Evolutionary conservation across 129 eudicot species (phyloP).

Genomic region (Artemisia tridentata): DNA sequence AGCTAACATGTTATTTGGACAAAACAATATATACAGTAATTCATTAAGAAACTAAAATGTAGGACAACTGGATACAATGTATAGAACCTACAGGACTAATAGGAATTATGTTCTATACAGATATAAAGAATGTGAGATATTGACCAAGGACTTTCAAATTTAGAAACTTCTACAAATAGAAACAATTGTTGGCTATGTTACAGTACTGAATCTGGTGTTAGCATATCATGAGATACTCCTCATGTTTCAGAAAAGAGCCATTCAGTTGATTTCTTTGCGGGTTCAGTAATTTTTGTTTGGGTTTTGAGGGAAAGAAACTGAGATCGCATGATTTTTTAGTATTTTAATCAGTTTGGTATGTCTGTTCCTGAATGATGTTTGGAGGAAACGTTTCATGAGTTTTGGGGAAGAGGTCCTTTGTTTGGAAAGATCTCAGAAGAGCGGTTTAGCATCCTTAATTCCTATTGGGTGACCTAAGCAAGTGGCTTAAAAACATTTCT

Average conservation of each 20-base stretch:
- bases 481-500: constrained; percentile 8
- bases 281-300: background rate
- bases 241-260: background rate
- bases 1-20: too few relatives aligned
- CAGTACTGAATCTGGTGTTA: background rate
- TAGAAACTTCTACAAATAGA: background rate
- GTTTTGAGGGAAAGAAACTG: background rate
- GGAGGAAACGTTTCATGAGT: background rate
- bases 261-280: background rate
- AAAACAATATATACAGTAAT: too few relatives aligned
- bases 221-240: background rate
- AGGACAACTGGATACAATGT: too few relatives aligned
- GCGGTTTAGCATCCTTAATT: background rate
- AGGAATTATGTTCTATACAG: background rate
- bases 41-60: too few relatives aligned
- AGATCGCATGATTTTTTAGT: background rate
- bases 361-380: background rate
- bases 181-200: background rate
- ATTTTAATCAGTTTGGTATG: background rate
- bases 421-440: constrained; percentile 6
- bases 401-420: constrained; percentile 10
- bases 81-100: background rate
- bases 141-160: background rate
- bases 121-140: background rate
- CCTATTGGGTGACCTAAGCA: background rate